Evolutionary conservation across 768 basidiomycete genomes (phyloP).

Genomic region (Collybia nuda): DNA sequence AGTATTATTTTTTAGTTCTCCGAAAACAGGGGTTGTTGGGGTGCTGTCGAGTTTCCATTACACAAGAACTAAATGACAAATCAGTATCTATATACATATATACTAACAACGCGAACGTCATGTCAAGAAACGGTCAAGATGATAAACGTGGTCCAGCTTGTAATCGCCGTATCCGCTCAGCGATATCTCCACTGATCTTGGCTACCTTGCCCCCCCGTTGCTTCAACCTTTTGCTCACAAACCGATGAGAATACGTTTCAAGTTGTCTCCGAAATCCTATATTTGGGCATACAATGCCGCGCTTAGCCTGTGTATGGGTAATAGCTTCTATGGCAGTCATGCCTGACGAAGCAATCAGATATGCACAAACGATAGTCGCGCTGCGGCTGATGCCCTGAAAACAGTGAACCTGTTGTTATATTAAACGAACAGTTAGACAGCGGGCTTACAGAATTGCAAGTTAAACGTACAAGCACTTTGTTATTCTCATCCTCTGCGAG

Average conservation of each 20-base stretch:
- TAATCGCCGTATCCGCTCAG: conserved; percentile 28
- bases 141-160: conserved; percentile 9
- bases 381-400: conserved; percentile 74
- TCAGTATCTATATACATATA: too few species aligned
- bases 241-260: conserved; percentile 30
- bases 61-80: too few species aligned
- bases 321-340: conserved; percentile 58
- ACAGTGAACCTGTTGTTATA: conserved; percentile 64
- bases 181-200: conserved; percentile 20
- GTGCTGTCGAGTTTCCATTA: too few species aligned
- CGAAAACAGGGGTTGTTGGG: too few species aligned
- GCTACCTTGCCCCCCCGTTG: conserved; percentile 6
- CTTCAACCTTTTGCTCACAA: conserved; percentile 15
- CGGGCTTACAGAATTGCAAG: neutral
- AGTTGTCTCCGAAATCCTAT: conserved; percentile 66
- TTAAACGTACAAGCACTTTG: conserved; percentile 36
- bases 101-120: too few species aligned
- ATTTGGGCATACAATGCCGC: conserved; percentile 65
- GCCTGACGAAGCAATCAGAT: conserved; percentile 52
- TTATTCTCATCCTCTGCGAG: conserved; percentile 32
- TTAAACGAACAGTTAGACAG: neutral
- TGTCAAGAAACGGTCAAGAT: neutral
- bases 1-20: neutral
- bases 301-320: conserved; percentile 51
- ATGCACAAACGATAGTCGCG: conserved; percentile 75